A percentile compares a stretch with the other conserved stretches of the same genome.
These are phyloP conservation scores for Fusarium xylarioides DNA, from an alignment of 2,329 filamentous ascomycete genomes.

Conservation along the genomic window DNA sequence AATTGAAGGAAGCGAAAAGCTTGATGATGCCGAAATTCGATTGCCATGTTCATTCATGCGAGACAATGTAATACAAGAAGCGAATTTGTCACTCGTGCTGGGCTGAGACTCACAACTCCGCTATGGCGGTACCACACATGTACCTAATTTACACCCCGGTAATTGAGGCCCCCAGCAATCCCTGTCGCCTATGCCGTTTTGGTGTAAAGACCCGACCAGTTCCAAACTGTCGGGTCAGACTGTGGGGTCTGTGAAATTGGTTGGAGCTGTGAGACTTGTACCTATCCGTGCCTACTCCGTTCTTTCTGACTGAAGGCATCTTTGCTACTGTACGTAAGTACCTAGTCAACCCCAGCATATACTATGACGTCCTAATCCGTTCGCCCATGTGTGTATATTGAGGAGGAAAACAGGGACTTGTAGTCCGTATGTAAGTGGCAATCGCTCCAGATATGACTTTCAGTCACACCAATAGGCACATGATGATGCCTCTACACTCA, in stretches of 20 bases:
- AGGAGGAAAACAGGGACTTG: neutral
- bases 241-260: conserved; percentile 39
- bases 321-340: neutral
- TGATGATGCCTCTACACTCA: neutral
- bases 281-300: neutral
- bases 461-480: neutral
- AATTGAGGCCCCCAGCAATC: conserved; percentile 40
- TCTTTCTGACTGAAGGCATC: neutral
- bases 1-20: neutral
- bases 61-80: conserved; percentile 3
- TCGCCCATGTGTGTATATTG: neutral
- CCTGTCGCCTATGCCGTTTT: conserved; percentile 38
- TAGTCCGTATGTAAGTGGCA: neutral
- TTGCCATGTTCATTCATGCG: conserved; percentile 25
- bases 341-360: neutral
- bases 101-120: conserved; percentile 5
- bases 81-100: neutral
- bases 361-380: neutral
- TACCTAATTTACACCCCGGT: conserved; percentile 26
- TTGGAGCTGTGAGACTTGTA: conserved; percentile 34
- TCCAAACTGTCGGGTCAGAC: conserved; percentile 41
- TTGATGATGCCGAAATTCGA: conserved; percentile 19
- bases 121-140: conserved; percentile 6
- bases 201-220: conserved; percentile 34
- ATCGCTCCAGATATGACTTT: neutral